Percentiles rank a stretch among this genome's conserved stretches.
phyloP scores from a whole-genome alignment of 2,329 filamentous ascomycete genomes.

The Pseudogymnoascus sp. region DNA sequence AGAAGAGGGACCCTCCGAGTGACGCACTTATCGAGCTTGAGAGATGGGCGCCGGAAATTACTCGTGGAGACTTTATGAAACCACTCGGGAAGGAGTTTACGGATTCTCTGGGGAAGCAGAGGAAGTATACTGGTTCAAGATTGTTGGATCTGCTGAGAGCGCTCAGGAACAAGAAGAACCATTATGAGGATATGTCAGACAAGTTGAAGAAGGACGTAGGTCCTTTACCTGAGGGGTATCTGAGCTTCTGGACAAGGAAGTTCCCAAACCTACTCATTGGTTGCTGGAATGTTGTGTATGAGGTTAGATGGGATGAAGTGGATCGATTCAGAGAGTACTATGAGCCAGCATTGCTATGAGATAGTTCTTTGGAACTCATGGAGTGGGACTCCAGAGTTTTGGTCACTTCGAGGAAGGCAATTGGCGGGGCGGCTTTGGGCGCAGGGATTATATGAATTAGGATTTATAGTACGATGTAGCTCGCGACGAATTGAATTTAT shows the following conservation, averaged over 20 bases:
- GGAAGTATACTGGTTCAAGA: constrained; percentile 81
- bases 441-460: background rate
- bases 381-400: background rate
- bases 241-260: constrained; percentile 59
- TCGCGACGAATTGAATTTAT: background rate
- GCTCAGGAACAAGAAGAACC: constrained; percentile 91
- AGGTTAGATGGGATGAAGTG: constrained; percentile 45
- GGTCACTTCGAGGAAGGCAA: background rate
- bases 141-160: constrained; percentile 84
- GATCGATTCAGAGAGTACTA: constrained; percentile 66
- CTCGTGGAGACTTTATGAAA: constrained; percentile 69
- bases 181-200: constrained; percentile 93
- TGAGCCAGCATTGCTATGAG: constrained; percentile 30
- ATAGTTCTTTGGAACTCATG: background rate
- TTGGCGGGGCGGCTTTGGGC: background rate
- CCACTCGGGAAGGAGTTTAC: constrained; percentile 74
- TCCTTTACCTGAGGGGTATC: constrained; percentile 55
- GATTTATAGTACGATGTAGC: background rate
- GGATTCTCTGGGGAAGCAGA: constrained; percentile 83
- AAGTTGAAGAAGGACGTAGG: constrained; percentile 63
- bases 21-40: constrained; percentile 55
- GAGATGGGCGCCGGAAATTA: constrained; percentile 43
- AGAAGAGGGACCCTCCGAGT: constrained; percentile 76
- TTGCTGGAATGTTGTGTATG: constrained; percentile 55
- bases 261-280: constrained; percentile 62